These are phyloP conservation scores for Colletotrichum lentis DNA, from an alignment of 2,329 filamentous ascomycete genomes.

Conservation along the genomic window DNA sequence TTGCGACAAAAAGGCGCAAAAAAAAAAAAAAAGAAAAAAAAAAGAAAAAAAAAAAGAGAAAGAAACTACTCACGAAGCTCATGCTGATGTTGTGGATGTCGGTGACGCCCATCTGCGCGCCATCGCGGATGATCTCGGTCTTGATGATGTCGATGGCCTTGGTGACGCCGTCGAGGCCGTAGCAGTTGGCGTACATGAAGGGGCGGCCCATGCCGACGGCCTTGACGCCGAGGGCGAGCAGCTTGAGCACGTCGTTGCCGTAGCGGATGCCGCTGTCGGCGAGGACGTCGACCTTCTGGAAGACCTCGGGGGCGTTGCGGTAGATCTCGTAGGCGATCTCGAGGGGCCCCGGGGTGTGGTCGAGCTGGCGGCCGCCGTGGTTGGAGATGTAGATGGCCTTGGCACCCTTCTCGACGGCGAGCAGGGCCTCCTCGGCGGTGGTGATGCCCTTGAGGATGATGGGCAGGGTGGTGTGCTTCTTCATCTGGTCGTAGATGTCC, in stretches of 20 bases:
- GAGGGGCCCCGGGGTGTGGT: conserved; percentile 48
- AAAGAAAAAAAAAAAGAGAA: not conserved
- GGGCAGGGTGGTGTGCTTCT: conserved; percentile 46
- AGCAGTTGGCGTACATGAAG: conserved; percentile 61
- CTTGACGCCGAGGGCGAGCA: conserved; percentile 51
- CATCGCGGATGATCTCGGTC: conserved; percentile 53
- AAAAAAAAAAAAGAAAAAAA: not conserved
- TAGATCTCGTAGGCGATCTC: conserved; percentile 47
- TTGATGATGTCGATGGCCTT: conserved; percentile 58
- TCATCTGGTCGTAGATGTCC: conserved; percentile 44
- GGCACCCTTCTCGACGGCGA: conserved; percentile 46
- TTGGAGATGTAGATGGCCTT: conserved; percentile 53
- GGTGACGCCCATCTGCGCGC: conserved; percentile 47
- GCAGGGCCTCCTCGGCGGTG: conserved; percentile 50
- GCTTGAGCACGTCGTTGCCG: conserved; percentile 52
- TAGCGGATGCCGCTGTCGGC: conserved; percentile 51
- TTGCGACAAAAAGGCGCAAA: too few relatives aligned
- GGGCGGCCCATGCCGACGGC: conserved; percentile 55
- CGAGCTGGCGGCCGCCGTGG: conserved; percentile 54
- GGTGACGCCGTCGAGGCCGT: conserved; percentile 57
- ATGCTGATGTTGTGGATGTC: conserved; percentile 41
- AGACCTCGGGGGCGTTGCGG: conserved; percentile 49
- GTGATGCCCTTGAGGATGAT: conserved; percentile 51
- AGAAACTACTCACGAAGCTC: conserved; percentile 37
- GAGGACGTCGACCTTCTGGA: conserved; percentile 48